Evolutionary conservation across 805 yeast genomes (phyloP).

Genomic region (Ogataea ganodermae): DNA sequence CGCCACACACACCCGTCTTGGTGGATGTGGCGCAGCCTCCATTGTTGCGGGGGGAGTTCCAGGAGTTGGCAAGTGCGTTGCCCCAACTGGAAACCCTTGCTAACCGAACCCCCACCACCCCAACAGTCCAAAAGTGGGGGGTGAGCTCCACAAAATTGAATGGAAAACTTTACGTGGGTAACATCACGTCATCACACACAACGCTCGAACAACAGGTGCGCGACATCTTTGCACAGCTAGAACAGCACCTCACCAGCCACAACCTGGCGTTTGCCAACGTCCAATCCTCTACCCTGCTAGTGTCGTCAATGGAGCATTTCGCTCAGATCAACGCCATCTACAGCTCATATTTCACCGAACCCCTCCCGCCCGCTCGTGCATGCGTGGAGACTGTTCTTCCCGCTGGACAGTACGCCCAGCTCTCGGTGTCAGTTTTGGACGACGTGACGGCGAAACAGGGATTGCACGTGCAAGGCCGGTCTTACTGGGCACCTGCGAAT

Average conservation of each 20-base stretch:
- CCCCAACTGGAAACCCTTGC: not conserved
- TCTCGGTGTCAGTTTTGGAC: slow-evolving; percentile 59
- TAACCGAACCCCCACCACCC: not conserved
- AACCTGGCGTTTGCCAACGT: slow-evolving; percentile 46
- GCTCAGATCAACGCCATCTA: slow-evolving; percentile 62
- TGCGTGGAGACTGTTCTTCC: slow-evolving; percentile 69
- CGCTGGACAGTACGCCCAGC: slow-evolving; percentile 41
- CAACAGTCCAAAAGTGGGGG: not conserved
- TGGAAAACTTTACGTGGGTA: slow-evolving; percentile 43
- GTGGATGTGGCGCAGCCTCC: slow-evolving; percentile 34
- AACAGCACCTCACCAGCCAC: slow-evolving; percentile 34
- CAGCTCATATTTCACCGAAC: slow-evolving; percentile 50
- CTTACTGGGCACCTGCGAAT: slow-evolving; percentile 98
- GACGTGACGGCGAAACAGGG: slow-evolving; percentile 53
- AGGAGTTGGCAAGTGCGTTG: not conserved
- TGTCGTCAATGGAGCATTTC: slow-evolving; percentile 68
- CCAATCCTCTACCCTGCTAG: slow-evolving; percentile 59
- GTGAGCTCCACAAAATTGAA: slow-evolving; percentile 11
- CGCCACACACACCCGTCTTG: not conserved
- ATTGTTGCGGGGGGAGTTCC: slow-evolving; percentile 38
- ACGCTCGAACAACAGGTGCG: slow-evolving; percentile 46
- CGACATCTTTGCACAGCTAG: slow-evolving; percentile 51
- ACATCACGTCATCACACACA: slow-evolving; percentile 37
- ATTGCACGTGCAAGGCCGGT: slow-evolving; percentile 86
- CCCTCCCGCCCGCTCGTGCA: slow-evolving; percentile 85